Evolutionary conservation across 225 moss, liverwort and hornwort genomes (phyloP), one percentile per base, ranked within the genome.

Genomic region (Pseudisothecium myosuroides): DNA sequence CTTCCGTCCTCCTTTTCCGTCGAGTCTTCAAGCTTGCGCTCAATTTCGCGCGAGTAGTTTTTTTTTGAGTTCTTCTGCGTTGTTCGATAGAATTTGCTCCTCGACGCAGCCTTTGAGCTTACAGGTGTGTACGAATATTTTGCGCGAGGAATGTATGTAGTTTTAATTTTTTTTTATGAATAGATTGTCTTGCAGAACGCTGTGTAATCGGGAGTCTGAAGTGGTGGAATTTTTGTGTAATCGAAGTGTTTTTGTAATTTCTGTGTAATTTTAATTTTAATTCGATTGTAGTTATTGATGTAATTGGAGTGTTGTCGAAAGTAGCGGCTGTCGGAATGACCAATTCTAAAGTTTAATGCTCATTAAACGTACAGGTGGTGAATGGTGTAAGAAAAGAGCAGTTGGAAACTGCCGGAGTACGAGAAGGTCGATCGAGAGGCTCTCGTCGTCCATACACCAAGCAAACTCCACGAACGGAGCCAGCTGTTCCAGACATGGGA

Each of bases 401-500:
- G 59, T 65, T 67, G 65, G 91, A 86, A 63, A 81, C 76, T 85
- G n/a, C 73, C 6, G 79, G 88, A 55, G 87, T 89, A 14, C 82
- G 75, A 32, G 85, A 87, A 65, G 69, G 80, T 22, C 88, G 90
- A 64, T 66, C 82, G 39, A 69, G 87, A 84, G 84, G 87, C 56
- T 72, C 87, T 84, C 92, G 93, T 65, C 90, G 91, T 82, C 68
- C 83, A 55, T 75, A 80, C 32, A 81, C 93, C 15, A 43, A 72
- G 72, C 71, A 90, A 79, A 80, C 91, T 62, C 88, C 87, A 23
- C 78, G 11, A 55, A 72, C 85, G 75, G 89, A 92, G 84, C 62
- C 88, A 77, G 87, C 87, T 80, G 76, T 69, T 68, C 50, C 68
- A 50, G 90, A 89, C 10, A 95, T 95, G 96, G 96, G 91, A 32